Evolutionary conservation across 768 basidiomycete genomes (phyloP).

Genomic region (Nidularia pulvinata): DNA sequence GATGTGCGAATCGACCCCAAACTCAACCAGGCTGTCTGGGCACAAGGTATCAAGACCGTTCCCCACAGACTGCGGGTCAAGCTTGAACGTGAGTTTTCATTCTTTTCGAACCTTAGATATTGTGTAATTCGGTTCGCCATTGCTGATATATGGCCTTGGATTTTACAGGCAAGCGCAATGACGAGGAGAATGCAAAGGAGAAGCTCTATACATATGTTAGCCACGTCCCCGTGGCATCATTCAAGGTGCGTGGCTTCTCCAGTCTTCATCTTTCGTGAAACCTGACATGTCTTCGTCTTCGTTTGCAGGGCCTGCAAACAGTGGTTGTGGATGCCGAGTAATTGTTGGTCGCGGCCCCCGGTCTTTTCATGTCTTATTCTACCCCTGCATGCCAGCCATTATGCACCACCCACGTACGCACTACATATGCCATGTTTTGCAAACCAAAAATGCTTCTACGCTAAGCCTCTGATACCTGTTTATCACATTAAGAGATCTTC

Average conservation of each 20-base stretch:
- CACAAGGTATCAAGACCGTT: conserved; percentile 89
- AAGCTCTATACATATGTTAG: conserved; percentile 94
- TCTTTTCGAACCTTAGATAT: neutral
- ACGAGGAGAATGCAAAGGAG: conserved; percentile 98
- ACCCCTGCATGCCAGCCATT: too few species aligned
- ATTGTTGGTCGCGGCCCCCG: neutral
- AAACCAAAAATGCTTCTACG: too few species aligned
- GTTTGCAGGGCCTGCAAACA: conserved; percentile 78
- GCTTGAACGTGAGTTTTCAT: conserved; percentile 71
- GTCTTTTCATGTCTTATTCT: too few species aligned
- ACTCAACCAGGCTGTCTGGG: conserved; percentile 97
- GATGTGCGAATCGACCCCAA: conserved; percentile 96
- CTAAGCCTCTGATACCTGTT: too few species aligned
- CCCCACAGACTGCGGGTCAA: conserved; percentile 92
- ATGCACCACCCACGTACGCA: too few species aligned
- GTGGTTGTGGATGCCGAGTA: conserved; percentile 82
- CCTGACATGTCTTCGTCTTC: conserved; percentile 5
- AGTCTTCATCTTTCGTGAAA: neutral
- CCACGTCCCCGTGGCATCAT: conserved; percentile 72
- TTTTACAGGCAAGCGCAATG: conserved; percentile 89
- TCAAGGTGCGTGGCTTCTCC: conserved; percentile 66
- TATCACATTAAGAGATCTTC: too few species aligned
- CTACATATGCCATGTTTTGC: too few species aligned
- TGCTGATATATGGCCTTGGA: neutral
- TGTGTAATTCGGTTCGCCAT: neutral